These are phyloP conservation scores for Citrullus colocynthis DNA, from an alignment of 306 rosid genomes.

Conservation along the genomic window DNA sequence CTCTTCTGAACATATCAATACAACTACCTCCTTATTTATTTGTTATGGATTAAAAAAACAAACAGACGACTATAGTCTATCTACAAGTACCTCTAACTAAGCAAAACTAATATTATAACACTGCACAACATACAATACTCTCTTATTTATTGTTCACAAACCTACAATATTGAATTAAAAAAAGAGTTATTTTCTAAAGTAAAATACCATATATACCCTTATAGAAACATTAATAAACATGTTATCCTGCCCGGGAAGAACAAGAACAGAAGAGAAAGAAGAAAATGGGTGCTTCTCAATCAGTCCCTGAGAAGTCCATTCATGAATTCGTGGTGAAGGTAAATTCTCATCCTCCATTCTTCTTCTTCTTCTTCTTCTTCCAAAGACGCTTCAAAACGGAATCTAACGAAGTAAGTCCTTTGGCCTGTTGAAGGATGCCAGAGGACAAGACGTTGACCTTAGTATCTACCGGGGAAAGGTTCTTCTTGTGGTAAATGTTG, in stretches of 20 bases:
- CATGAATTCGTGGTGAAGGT: conserved; percentile 84
- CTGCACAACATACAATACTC: too few species aligned
- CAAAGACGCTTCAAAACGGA: too few species aligned
- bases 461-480: conserved; percentile 59
- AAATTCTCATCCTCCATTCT: background rate
- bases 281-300: conserved; percentile 67
- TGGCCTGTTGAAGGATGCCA: conserved; percentile 32
- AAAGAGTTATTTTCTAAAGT: too few species aligned
- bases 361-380: too few species aligned
- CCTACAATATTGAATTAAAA: too few species aligned
- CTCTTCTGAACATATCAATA: background rate
- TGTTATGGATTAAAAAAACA: too few species aligned
- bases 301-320: conserved; percentile 39
- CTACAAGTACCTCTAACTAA: background rate
- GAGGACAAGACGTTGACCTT: conserved; percentile 61
- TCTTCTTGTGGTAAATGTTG: conserved; percentile 73
- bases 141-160: too few species aligned
- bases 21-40: background rate
- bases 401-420: too few species aligned
- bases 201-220: too few species aligned
- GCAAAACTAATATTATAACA: background rate
- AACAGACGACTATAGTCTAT: too few species aligned
- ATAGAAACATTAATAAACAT: background rate
- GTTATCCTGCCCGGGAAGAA: background rate
- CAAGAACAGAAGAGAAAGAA: background rate